Evolutionary conservation across 2,329 filamentous ascomycete genomes (phyloP), one percentile per base, ranked within the genome.

Genomic region (Chaetomiaceae sp.): DNA sequence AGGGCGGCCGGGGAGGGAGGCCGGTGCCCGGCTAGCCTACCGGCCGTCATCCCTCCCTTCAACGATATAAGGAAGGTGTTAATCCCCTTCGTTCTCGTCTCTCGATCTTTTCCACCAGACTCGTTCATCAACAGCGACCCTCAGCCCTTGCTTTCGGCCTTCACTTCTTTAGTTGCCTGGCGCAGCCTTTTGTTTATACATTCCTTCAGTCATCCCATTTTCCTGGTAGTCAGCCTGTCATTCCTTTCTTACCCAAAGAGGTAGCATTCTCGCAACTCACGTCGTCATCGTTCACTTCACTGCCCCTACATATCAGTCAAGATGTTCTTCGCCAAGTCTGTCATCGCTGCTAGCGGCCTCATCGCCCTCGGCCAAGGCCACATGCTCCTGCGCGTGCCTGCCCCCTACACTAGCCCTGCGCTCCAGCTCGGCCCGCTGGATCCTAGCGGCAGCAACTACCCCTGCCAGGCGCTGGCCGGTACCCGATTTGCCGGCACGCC

Each of bases 361-460:
- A 73, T 76, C 56, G 68, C 79, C 50, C 56, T 77, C 45, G 78
- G 74, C 57, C 75, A 78, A 40, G 88, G 85, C 35, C 93, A 97
- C 66, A 84, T 96, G 74, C 69, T 76, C 33, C 83, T 97, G 73
- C 67, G 60, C 42, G 72, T 69, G 8, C 91, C 93, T 0, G 62
- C 70, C 3, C 88, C 88, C 0, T 90, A 79, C 50, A 58, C 65
- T 14, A 54, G 55, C 2, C 56, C 62, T 0, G 47, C 7, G 0
- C 58, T 70, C 3, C 45, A 72, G 66, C 91, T 86, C 66, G 67
- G 69, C 3, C 91, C 93, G 1, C 72, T 96, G 0, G 57, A 61
- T 0, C 65, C 66, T 0, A 62, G 62, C 30, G 86, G 86, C 0
- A 69, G 66, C 30, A 70, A 95, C 62, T 98, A 86, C 62, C 93